A percentile compares a stretch with the other conserved stretches of the same genome.
Evolutionary conservation across 169 alveolate species (phyloP).

Genomic region (Toxoplasma gondii): DNA sequence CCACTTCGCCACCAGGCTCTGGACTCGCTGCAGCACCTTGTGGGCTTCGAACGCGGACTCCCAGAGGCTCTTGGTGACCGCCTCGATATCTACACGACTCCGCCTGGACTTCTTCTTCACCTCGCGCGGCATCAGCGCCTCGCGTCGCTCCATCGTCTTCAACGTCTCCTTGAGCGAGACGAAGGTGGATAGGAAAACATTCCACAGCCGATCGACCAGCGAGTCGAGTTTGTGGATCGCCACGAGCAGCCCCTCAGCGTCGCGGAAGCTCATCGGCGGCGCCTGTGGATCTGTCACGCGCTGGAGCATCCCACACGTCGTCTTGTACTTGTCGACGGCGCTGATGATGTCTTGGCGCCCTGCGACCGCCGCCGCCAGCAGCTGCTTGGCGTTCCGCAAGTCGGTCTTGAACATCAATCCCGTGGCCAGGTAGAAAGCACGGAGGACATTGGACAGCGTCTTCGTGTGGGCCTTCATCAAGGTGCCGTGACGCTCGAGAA

Average conservation of each 20-base stretch:
- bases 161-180: neutral
- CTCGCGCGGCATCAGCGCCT: neutral
- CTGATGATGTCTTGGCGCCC: neutral
- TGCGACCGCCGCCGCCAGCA: neutral
- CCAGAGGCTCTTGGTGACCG: neutral
- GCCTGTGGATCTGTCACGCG: neutral
- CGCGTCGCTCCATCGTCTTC: neutral
- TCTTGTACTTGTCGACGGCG: neutral
- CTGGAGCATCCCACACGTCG: neutral
- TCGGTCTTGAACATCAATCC: neutral
- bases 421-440: neutral
- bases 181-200: neutral
- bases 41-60: neutral
- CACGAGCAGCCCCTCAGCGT: neutral
- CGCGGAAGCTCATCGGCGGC: neutral
- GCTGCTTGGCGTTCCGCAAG: neutral
- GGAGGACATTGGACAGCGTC: neutral
- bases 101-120: neutral
- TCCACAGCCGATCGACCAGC: neutral
- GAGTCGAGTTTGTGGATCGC: neutral
- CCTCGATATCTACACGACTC: neutral
- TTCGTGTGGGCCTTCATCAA: neutral
- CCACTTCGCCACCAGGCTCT: neutral
- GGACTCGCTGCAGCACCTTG: neutral
- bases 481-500: neutral